Conservation (phyloP, 192 early-diverging fungal species). For the Coemansia aciculifera region DNA sequence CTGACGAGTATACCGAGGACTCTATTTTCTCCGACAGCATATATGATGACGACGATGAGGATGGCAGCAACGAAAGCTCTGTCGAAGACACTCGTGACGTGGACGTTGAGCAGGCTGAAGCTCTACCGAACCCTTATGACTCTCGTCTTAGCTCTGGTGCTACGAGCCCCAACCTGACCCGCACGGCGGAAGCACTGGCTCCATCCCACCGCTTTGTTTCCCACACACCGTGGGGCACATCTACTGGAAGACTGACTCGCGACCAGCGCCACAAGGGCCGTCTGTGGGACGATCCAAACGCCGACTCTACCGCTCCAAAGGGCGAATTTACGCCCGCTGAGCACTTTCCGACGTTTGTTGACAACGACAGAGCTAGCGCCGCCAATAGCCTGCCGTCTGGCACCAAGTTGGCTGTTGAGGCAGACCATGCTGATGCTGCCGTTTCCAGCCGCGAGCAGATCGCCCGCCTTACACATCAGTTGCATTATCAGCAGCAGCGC, state of each 20-base stretch:
- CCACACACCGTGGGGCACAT: conserved; percentile 49
- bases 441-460: conserved; percentile 5
- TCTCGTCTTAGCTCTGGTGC: conserved; percentile 36
- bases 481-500: conserved; percentile 19
- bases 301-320: neutral
- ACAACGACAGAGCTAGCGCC: conserved; percentile 2
- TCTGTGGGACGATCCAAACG: conserved; percentile 44
- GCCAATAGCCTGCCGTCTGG: neutral
- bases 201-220: conserved; percentile 49
- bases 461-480: conserved; percentile 2
- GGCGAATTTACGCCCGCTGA: neutral
- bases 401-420: neutral
- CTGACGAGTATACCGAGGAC: conserved; percentile 45
- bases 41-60: conserved; percentile 14
- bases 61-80: conserved; percentile 14
- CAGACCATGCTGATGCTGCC: neutral
- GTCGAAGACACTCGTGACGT: neutral
- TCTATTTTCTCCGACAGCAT: conserved; percentile 49
- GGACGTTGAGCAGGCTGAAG: neutral
- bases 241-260: conserved; percentile 43
- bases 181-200: conserved; percentile 28
- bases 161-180: conserved; percentile 22
- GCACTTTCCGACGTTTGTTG: neutral
- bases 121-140: conserved; percentile 1
- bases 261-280: conserved; percentile 43